Conservation (phyloP, 2,329 filamentous ascomycete genomes). For the Endothia cerciana region DNA sequence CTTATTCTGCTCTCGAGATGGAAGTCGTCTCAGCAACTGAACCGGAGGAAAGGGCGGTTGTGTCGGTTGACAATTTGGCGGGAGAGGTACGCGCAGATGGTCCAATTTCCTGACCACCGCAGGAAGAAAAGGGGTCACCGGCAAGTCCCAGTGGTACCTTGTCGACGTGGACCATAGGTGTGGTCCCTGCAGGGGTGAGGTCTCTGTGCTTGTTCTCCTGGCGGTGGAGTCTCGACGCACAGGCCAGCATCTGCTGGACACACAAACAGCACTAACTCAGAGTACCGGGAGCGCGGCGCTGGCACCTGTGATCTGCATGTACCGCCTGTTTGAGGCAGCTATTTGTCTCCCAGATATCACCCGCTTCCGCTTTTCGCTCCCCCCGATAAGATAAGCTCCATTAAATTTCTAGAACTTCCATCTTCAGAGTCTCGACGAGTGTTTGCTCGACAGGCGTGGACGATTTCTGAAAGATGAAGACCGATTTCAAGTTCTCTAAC, state of each 20-base stretch:
- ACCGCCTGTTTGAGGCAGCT: not conserved
- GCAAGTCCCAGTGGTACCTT: slow-evolving; percentile 8
- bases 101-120: slow-evolving; percentile 19
- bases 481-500: slow-evolving; percentile 99
- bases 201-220: not conserved
- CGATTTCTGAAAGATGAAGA: slow-evolving; percentile 80
- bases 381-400: slow-evolving; percentile 21
- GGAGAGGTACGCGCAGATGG: slow-evolving; percentile 20
- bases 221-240: not conserved
- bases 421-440: slow-evolving; percentile 4
- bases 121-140: slow-evolving; percentile 21
- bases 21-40: slow-evolving; percentile 1
- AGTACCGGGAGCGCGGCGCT: not conserved
- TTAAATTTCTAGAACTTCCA: slow-evolving; percentile 20
- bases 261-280: not conserved
- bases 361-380: not conserved
- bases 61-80: slow-evolving; percentile 11
- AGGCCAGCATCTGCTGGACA: too few species aligned
- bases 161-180: slow-evolving; percentile 12
- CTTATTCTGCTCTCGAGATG: not conserved
- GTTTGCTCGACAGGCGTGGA: slow-evolving; percentile 36
- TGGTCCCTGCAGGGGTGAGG: slow-evolving; percentile 12
- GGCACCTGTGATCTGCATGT: not conserved
- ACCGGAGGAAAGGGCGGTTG: slow-evolving; percentile 3
- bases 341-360: not conserved